Conservation (phyloP, 1,284 basidiomycete species). For the Tausonia pullulans region DNA sequence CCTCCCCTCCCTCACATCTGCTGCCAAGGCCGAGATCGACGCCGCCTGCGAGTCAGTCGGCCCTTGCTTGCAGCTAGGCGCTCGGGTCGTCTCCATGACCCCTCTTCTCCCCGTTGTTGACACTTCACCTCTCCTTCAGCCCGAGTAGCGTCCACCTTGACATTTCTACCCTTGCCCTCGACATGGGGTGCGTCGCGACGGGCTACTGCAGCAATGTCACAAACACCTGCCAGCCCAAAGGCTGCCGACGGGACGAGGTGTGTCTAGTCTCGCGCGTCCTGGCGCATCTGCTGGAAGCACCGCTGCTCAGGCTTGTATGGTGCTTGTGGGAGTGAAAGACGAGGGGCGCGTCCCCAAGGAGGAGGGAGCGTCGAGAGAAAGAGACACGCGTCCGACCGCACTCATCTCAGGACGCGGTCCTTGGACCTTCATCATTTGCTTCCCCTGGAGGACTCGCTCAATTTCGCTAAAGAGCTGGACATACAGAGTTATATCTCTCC, state of each 20-base stretch:
- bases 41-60: too few species aligned
- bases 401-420: background rate
- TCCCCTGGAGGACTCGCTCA: background rate
- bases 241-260: constrained; percentile 63
- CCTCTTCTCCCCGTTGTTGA: too few species aligned
- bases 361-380: background rate
- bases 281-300: too few species aligned
- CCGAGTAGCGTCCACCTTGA: constrained; percentile 42
- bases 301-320: too few species aligned
- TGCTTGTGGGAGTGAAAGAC: background rate
- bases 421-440: background rate
- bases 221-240: constrained; percentile 49
- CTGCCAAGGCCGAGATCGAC: too few species aligned
- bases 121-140: too few species aligned
- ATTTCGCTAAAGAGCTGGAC: background rate
- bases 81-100: too few species aligned
- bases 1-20: too few species aligned
- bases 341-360: background rate
- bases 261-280: constrained; percentile 7
- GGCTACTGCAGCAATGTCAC: constrained; percentile 50
- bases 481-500: too few species aligned
- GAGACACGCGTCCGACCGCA: too few species aligned
- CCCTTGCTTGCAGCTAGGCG: too few species aligned
- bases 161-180: constrained; percentile 60
- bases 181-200: constrained; percentile 58